phyloP scores from a whole-genome alignment of 2,329 filamentous ascomycete species.

The Nemania sp. region DNA sequence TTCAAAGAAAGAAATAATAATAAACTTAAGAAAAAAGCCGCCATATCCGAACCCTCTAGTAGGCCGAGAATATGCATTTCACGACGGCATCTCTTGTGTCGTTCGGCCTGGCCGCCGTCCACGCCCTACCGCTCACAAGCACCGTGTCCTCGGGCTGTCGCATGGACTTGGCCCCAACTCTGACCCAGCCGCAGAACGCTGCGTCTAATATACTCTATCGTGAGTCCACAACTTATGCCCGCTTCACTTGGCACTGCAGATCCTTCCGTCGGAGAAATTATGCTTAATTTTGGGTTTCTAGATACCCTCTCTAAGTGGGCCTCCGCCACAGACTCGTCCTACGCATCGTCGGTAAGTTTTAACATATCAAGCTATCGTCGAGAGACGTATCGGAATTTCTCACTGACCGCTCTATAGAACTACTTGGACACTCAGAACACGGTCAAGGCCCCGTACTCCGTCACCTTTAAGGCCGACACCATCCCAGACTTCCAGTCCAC shows the following conservation, averaged over 20 bases:
- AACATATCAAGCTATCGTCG: too few relatives aligned
- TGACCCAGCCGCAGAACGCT: slow-evolving; percentile 14
- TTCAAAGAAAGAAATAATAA: not conserved
- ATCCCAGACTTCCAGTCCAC: slow-evolving; percentile 15
- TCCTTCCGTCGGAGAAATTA: not conserved
- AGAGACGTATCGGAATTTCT: not conserved
- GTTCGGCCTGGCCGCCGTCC: slow-evolving; percentile 16
- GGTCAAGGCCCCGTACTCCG: slow-evolving; percentile 16
- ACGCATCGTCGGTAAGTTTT: slow-evolving; percentile 22
- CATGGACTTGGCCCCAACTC: slow-evolving; percentile 10
- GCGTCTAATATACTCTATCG: slow-evolving; percentile 15
- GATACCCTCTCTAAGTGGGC: slow-evolving; percentile 19
- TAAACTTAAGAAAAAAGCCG: too few relatives aligned
- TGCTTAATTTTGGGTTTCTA: not conserved
- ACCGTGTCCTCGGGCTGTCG: slow-evolving; percentile 8
- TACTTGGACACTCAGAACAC: slow-evolving; percentile 20
- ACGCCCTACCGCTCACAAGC: slow-evolving; percentile 1
- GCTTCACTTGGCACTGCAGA: not conserved
- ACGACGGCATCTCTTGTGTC: not conserved
- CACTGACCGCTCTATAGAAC: slow-evolving; percentile 8
- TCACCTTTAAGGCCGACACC: slow-evolving; percentile 14
- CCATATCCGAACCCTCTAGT: not conserved
- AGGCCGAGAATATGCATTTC: slow-evolving; percentile 16
- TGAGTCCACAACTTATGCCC: slow-evolving; percentile 1
- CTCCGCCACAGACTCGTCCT: not conserved